These are phyloP conservation scores for Gossypium turneri DNA, from an alignment of 345 rosid genomes.

Conservation along the genomic window DNA sequence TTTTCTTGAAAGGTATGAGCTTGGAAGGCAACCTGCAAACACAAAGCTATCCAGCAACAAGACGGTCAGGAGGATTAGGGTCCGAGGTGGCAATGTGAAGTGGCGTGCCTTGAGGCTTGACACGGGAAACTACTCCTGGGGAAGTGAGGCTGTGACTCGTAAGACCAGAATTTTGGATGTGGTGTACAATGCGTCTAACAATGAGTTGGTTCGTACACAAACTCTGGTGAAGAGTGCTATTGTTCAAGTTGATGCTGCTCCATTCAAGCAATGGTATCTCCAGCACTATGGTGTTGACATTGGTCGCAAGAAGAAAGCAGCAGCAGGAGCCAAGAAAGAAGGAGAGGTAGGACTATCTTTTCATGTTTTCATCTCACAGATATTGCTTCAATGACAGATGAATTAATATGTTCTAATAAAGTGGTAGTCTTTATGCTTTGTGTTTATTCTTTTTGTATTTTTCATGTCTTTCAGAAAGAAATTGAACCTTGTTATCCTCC, in stretches of 20 bases:
- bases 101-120: slow-evolving; percentile 88
- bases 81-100: slow-evolving; percentile 82
- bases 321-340: slow-evolving; percentile 42
- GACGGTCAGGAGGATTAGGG: slow-evolving; percentile 77
- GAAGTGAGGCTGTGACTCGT: slow-evolving; percentile 79
- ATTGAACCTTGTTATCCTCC: neutral
- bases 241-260: slow-evolving; percentile 70
- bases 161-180: slow-evolving; percentile 83
- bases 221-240: slow-evolving; percentile 74
- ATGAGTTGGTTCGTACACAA: slow-evolving; percentile 80
- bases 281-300: slow-evolving; percentile 69
- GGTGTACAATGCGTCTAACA: slow-evolving; percentile 89
- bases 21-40: slow-evolving; percentile 82
- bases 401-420: neutral
- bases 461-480: neutral
- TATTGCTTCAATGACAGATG: too few species aligned
- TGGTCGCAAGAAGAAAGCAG: slow-evolving; percentile 69
- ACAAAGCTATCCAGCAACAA: slow-evolving; percentile 83
- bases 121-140: slow-evolving; percentile 87
- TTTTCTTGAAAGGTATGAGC: slow-evolving; percentile 54
- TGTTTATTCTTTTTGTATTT: neutral
- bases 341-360: slow-evolving; percentile 39
- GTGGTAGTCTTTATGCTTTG: neutral
- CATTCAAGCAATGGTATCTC: slow-evolving; percentile 69
- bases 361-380: neutral